These are phyloP conservation scores for Colletotrichum eremochloae DNA, from an alignment of 2,329 filamentous ascomycete genomes.

Conservation along the genomic window DNA sequence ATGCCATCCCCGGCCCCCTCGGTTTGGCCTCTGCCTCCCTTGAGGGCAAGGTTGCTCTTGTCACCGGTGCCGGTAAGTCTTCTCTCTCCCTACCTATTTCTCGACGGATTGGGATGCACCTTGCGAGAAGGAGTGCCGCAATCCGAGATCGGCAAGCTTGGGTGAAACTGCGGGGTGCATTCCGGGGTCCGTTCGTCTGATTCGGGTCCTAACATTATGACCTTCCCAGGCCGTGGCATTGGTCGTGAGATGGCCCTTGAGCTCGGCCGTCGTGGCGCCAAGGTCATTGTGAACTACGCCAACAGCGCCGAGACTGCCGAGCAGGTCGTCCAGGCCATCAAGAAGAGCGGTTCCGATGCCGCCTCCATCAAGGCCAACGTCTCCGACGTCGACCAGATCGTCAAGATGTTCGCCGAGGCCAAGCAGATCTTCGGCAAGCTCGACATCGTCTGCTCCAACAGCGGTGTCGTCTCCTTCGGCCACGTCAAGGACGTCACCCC, in stretches of 20 bases:
- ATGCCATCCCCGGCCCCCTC: constrained; percentile 55
- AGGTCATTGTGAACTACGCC: constrained; percentile 71
- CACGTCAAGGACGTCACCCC: constrained; percentile 77
- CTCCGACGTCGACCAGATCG: constrained; percentile 72
- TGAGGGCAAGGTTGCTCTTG: constrained; percentile 86
- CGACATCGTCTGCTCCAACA: constrained; percentile 79
- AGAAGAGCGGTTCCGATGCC: constrained; percentile 70
- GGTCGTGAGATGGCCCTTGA: constrained; percentile 70
- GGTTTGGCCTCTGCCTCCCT: constrained; percentile 69
- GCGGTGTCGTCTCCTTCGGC: constrained; percentile 76
- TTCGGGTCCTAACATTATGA: not conserved
- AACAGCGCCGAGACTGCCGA: constrained; percentile 69
- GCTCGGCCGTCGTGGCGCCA: constrained; percentile 68
- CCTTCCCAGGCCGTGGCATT: constrained; percentile 65
- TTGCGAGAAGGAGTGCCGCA: not conserved
- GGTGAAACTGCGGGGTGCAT: not conserved
- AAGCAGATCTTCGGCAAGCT: constrained; percentile 74
- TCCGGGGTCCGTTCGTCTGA: constrained; percentile 27
- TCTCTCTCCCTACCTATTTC: not conserved
- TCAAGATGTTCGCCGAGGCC: constrained; percentile 73
- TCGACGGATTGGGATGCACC: not conserved
- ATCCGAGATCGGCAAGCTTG: constrained; percentile 2
- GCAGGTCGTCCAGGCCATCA: constrained; percentile 64
- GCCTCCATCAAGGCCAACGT: constrained; percentile 78
- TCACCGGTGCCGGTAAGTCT: constrained; percentile 73